phyloP scores from a whole-genome alignment of 1,284 basidiomycete genomes.

The Puccinia triticina region DNA sequence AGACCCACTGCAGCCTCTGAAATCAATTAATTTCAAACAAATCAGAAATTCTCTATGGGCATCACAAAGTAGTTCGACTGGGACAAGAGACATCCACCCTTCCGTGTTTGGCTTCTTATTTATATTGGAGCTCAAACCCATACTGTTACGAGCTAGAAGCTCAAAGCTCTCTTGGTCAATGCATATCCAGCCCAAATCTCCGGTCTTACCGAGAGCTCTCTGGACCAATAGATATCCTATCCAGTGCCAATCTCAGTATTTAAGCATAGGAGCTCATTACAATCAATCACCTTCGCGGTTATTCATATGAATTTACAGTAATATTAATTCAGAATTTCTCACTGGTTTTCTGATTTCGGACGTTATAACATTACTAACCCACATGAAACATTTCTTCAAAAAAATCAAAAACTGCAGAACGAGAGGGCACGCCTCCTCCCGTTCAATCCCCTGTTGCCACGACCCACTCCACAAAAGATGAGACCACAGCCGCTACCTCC shows the following conservation, averaged over 20 bases:
- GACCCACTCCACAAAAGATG: neutral
- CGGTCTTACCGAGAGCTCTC: neutral
- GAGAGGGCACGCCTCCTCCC: constrained; percentile 29
- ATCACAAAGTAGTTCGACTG: neutral
- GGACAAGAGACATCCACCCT: neutral
- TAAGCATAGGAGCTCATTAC: neutral
- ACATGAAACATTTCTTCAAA: neutral
- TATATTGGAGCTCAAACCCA: neutral
- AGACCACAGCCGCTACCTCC: neutral
- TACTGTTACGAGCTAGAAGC: neutral
- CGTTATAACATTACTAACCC: neutral
- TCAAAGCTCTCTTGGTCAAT: neutral
- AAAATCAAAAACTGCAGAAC: neutral
- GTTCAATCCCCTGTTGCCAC: constrained; percentile 42
- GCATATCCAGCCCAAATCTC: neutral
- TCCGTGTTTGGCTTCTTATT: neutral
- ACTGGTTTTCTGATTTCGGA: neutral
- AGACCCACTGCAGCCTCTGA: neutral
- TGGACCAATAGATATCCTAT: neutral
- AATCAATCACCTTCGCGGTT: neutral
- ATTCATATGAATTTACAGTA: neutral
- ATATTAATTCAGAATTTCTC: neutral
- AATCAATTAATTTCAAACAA: neutral
- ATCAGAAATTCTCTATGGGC: neutral
- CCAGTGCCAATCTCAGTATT: neutral